phyloP scores from a whole-genome alignment of 1,139 yeast genomes.

The Groenewaldozyma sp. region DNA sequence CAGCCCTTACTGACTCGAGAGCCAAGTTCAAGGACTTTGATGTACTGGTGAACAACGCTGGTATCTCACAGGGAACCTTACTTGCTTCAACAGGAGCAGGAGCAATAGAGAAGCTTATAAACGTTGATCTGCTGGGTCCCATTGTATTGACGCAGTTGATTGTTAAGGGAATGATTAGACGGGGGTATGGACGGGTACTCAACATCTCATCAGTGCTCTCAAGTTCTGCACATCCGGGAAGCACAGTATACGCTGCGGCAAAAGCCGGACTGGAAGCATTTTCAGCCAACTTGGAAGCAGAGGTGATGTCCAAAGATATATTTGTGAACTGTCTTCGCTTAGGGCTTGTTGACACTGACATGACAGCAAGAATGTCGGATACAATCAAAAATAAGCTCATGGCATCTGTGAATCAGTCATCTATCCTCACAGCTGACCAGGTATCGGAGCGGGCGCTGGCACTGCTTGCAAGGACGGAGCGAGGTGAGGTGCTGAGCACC shows the following conservation, averaged over 20 bases:
- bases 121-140: constrained; percentile 57
- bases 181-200: constrained; percentile 37
- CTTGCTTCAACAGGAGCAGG: constrained; percentile 38
- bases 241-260: constrained; percentile 68
- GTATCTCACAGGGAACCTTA: constrained; percentile 56
- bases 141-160: constrained; percentile 48
- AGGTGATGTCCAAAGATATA: constrained; percentile 41
- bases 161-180: constrained; percentile 41
- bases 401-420: too few species aligned
- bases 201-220: constrained; percentile 73
- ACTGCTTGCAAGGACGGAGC: too few species aligned
- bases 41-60: constrained; percentile 73
- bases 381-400: neutral
- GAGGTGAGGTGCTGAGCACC: too few species aligned
- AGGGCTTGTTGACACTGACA: constrained; percentile 71
- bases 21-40: constrained; percentile 21
- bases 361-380: constrained; percentile 29
- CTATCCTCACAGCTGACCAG: too few species aligned
- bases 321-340: constrained; percentile 64
- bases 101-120: constrained; percentile 42
- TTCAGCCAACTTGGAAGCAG: constrained; percentile 53
- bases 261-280: constrained; percentile 69
- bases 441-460: too few species aligned
- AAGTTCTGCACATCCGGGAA: constrained; percentile 43
- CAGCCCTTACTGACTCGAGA: neutral